Evolutionary conservation across 768 basidiomycete species (phyloP), one percentile per base, ranked within the genome.

Genomic region (Clathrus columnatus): DNA sequence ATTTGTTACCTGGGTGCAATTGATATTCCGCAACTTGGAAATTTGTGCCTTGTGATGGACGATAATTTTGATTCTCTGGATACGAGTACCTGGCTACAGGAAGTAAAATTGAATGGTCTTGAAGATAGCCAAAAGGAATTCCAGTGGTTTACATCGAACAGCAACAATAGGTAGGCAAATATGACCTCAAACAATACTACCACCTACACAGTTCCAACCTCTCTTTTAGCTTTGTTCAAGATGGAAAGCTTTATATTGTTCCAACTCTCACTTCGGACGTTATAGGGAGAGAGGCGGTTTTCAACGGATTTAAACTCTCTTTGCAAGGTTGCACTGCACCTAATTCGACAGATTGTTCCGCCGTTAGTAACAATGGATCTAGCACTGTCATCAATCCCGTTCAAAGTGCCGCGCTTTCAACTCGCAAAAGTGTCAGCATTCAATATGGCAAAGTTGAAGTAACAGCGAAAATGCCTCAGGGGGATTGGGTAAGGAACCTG

Each of bases 371-470:
- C 1, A 56, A 68, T 0, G 61, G 67, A 54, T 60, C 56, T 8
- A 65, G 64, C 20, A 63, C 63, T 7, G 71, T 71, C 14, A 71
- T 83, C 63, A 78, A 78, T 58, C 82, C 82, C 1, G 74, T 81
- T 46, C 72, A 72, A 71, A 74, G 72, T 32, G 80, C 80, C 10
- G 71, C 81, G 18, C 69, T 84, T 59, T 75, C 69, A 56, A 83
- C 82, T 26, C 71, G 73, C 44, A 70, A 70, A 26, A 75, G 70
- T 57, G 67, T 73, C 51, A 71, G 62, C 47, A 77, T 84, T 63
- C 70, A 70, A 64, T 83, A 74, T 55, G 82, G 82, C 30, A 77
- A 78, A 58, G 72, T 83, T 51, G 80, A 82, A 61, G 74, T 83
- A 7, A 60, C 61, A 7, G 75, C 76, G n/a, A 73, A 70, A 62